Conservation (phyloP, 2,329 filamentous ascomycete species). For the Beauveria caledonica region DNA sequence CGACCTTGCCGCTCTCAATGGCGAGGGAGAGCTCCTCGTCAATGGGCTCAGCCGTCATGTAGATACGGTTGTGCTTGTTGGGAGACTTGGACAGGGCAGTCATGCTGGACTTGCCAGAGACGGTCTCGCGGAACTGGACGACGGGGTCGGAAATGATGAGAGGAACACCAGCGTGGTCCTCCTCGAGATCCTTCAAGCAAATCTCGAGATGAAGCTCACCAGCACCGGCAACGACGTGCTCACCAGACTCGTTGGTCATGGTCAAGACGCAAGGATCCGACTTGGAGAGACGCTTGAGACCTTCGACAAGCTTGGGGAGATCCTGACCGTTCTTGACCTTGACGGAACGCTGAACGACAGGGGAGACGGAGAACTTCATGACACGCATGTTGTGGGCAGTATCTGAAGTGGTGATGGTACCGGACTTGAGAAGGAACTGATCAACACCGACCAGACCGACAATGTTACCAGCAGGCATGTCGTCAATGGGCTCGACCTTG, state of each 20-base stretch:
- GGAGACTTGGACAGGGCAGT: constrained; percentile 98
- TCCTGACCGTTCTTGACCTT: constrained; percentile 99
- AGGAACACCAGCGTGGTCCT: constrained; percentile 97
- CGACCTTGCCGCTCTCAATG: constrained; percentile 89
- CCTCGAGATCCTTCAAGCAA: constrained; percentile 99
- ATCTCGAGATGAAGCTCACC: constrained; percentile 99
- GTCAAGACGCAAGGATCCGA: constrained; percentile 98
- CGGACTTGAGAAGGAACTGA: constrained; percentile 99
- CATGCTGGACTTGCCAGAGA: constrained; percentile 76
- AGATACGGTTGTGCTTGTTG: constrained; percentile 99
- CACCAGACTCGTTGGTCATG: constrained; percentile 81
- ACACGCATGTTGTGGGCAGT: constrained; percentile 99
- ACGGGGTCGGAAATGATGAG: constrained; percentile 97
- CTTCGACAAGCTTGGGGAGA: constrained; percentile 98
- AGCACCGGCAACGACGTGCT: constrained; percentile 98
- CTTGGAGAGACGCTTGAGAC: constrained; percentile 99
- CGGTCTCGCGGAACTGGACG: constrained; percentile 97
- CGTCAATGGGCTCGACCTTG: constrained; percentile 97
- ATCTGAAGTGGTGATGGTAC: constrained; percentile 95
- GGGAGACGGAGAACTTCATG: constrained; percentile 99
- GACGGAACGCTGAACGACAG: constrained; percentile 96
- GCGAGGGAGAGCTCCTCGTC: constrained; percentile 83
- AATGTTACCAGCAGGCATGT: constrained; percentile 99
- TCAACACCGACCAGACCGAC: constrained; percentile 98
- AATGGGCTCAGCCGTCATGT: constrained; percentile 86